These are phyloP conservation scores for Strombidium stylifer DNA, from an alignment of 73 alveolate species.

Conservation along the genomic window DNA sequence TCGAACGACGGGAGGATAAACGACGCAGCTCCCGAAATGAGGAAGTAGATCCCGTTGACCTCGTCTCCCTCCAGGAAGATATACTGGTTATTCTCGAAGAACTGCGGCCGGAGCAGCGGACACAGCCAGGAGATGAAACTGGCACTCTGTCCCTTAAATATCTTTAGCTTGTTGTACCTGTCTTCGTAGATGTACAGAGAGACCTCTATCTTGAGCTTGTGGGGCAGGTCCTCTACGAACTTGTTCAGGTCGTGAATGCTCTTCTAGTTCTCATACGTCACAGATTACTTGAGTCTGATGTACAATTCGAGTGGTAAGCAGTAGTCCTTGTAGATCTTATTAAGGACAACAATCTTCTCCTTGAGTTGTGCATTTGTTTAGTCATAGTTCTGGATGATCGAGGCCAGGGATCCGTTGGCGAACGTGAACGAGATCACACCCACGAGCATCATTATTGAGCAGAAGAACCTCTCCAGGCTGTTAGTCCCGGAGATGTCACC, in stretches of 20 bases:
- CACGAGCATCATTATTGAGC: conserved; percentile 18
- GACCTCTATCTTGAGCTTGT: conserved; percentile 46
- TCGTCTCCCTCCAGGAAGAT: conserved; percentile 46
- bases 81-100: conserved; percentile 35
- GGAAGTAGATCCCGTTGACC: conserved; percentile 43
- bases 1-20: conserved; percentile 11
- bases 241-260: conserved; percentile 44
- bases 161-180: conserved; percentile 32
- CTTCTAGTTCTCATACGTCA: conserved; percentile 43
- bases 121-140: conserved; percentile 46
- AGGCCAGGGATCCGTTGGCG: conserved; percentile 20
- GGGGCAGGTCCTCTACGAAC: conserved; percentile 58
- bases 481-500: conserved; percentile 40
- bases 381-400: conserved; percentile 13
- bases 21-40: conserved; percentile 52
- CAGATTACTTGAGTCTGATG: conserved; percentile 49
- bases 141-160: conserved; percentile 45
- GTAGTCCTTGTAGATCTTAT: conserved; percentile 5
- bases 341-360: conserved; percentile 12
- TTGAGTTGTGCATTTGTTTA: conserved; percentile 22
- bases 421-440: conserved; percentile 32
- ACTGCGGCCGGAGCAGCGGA: conserved; percentile 55
- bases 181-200: conserved; percentile 54
- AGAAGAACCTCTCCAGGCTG: conserved; percentile 28
- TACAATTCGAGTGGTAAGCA: conserved; percentile 18